These are phyloP conservation scores for Acer saccharum DNA, from an alignment of 345 rosid species.

Conservation along the genomic window DNA sequence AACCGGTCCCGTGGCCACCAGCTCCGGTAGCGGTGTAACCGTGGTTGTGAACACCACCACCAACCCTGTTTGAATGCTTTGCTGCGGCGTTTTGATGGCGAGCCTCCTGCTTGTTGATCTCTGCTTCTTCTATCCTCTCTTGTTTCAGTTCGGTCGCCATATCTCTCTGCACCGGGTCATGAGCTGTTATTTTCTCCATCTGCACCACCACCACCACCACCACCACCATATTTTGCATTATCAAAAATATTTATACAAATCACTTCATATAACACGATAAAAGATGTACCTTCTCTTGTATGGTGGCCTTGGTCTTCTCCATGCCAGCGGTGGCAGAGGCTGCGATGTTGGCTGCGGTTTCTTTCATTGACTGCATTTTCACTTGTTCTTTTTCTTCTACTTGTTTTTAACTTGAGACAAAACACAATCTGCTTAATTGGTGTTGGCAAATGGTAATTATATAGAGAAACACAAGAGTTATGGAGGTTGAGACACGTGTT, in stretches of 20 bases:
- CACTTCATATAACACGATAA: not conserved
- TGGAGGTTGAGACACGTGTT: not conserved
- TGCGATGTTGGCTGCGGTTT: constrained; percentile 60
- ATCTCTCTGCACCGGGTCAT: constrained; percentile 61
- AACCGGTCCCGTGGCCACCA: too few relatives aligned
- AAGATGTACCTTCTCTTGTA: constrained; percentile 66
- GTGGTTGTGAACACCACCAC: not conserved
- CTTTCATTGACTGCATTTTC: constrained; percentile 37
- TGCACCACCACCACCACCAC: constrained; percentile 9
- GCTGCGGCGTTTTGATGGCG: constrained; percentile 53
- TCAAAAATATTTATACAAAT: too few relatives aligned
- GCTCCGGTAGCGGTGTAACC: not conserved
- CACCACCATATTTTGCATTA: not conserved
- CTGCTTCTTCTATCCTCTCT: constrained; percentile 51
- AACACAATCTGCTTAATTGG: too few relatives aligned
- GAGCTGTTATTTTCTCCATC: constrained; percentile 60
- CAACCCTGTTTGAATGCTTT: constrained; percentile 21
- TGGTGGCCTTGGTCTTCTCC: constrained; percentile 77
- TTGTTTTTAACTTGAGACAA: not conserved
- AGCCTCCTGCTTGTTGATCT: constrained; percentile 52
- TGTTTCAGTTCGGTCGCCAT: constrained; percentile 67
- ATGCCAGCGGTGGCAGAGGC: constrained; percentile 87
- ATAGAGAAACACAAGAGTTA: not conserved
- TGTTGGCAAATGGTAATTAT: not conserved
- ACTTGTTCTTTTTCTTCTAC: not conserved